phyloP scores from a whole-genome alignment of 202 grass and related monocot species.

The Saccharum hybrid region DNA sequence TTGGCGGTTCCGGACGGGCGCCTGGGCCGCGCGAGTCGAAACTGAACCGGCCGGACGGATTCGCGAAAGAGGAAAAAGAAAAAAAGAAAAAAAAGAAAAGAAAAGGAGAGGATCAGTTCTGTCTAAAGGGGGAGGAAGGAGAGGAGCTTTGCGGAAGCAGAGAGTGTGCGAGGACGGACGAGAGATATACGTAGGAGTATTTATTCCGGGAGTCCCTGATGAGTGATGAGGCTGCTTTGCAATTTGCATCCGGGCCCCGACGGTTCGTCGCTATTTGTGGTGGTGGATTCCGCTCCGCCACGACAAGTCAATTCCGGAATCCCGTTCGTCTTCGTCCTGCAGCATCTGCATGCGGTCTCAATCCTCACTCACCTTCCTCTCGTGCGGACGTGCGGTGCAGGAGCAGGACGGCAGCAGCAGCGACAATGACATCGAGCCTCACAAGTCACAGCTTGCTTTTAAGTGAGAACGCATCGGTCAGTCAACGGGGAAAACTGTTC shows the following conservation, averaged over 20 bases:
- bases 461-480: not conserved
- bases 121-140: not conserved
- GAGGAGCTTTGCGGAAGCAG: not conserved
- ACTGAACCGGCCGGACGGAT: conserved; percentile 2
- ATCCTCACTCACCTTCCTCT: not conserved
- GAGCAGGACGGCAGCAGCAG: not conserved
- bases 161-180: not conserved
- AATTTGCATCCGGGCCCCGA: not conserved
- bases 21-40: not conserved
- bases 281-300: not conserved
- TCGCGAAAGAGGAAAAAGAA: not conserved
- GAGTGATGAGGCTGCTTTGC: not conserved
- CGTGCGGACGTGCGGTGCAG: not conserved
- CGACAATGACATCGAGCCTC: not conserved
- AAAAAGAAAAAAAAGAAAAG: not conserved
- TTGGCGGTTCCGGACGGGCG: not conserved
- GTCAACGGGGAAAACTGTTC: not conserved
- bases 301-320: not conserved
- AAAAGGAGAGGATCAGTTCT: too few species aligned
- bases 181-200: not conserved
- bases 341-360: not conserved
- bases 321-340: not conserved
- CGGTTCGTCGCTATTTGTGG: not conserved
- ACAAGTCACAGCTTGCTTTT: too few species aligned
- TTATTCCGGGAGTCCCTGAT: not conserved